Conservation (phyloP, 805 yeast species). For the Starmerella powellii region DNA sequence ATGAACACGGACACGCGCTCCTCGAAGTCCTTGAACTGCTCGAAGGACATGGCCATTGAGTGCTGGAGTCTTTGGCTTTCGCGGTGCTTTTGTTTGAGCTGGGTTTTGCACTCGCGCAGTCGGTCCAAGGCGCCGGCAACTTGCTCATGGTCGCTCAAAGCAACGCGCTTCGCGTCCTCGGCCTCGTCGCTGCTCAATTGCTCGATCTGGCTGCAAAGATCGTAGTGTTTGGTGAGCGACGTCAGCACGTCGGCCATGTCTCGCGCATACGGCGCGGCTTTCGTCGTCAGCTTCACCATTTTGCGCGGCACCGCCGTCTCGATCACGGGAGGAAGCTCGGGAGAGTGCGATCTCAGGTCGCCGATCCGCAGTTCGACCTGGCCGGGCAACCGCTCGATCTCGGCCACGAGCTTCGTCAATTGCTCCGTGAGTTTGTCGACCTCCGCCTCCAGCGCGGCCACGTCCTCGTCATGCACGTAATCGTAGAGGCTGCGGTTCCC, state of each 20-base stretch:
- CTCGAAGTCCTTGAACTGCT: conserved; percentile 13
- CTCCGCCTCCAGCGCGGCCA: conserved; percentile 11
- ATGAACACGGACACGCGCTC: conserved; percentile 20
- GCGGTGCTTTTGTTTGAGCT: conserved; percentile 7
- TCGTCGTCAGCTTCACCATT: conserved; percentile 16
- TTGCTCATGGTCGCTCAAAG: conserved; percentile 30
- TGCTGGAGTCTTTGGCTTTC: conserved; percentile 14
- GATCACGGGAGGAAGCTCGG: conserved; percentile 20
- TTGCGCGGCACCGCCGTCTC: conserved; percentile 28
- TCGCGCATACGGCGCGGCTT: conserved; percentile 36
- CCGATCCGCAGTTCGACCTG: conserved; percentile 15
- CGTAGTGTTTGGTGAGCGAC: conserved; percentile 70
- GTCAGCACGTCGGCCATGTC: conserved; percentile 60
- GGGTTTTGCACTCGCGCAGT: conserved; percentile 18
- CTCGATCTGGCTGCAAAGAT: conserved; percentile 51
- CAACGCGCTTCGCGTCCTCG: conserved; percentile 45
- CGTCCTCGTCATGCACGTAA: conserved; percentile 21
- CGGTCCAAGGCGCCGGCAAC: conserved; percentile 26
- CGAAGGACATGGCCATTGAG: conserved; percentile 25
- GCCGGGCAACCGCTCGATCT: conserved; percentile 14
- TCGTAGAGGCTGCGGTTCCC: conserved; percentile 13
- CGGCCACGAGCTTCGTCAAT: conserved; percentile 7
- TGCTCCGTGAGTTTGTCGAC: conserved; percentile 8
- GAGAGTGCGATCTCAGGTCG: conserved; percentile 14
- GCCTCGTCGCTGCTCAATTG: conserved; percentile 33